Evolutionary conservation across 1,284 basidiomycete genomes (phyloP).

Genomic region (Pseudozyma tsukubaensis): DNA sequence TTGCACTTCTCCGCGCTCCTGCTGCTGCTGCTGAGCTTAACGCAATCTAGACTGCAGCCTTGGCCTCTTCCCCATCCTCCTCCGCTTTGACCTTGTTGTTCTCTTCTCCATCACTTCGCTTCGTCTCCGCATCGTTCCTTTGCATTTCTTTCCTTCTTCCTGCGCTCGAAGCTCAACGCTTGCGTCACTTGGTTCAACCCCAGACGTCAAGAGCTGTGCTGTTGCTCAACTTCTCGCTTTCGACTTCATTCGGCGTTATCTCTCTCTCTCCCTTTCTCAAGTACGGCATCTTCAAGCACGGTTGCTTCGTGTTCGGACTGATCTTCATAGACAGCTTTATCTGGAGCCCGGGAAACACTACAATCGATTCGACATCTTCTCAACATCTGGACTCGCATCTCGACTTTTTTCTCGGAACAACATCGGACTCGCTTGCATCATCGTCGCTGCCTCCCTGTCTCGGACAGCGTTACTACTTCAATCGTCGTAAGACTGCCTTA

Average conservation of each 20-base stretch:
- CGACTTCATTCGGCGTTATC: neutral
- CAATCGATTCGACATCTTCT: no score
- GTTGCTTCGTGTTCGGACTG: neutral
- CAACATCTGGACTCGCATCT: no score
- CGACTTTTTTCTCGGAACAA: no score
- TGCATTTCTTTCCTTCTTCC: neutral
- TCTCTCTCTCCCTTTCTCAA: neutral
- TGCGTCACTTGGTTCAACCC: conserved; percentile 23
- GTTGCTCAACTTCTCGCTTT: neutral
- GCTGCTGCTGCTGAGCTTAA: no score
- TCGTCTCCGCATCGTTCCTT: conserved; percentile 6
- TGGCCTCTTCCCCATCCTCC: neutral
- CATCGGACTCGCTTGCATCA: no score
- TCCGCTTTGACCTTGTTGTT: neutral
- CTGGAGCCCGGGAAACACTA: no score
- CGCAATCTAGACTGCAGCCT: no score
- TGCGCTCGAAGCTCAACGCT: neutral
- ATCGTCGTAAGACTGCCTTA: no score
- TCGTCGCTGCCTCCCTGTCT: no score
- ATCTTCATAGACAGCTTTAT: neutral
- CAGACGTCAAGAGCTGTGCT: conserved; percentile 14
- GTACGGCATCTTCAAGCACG: neutral
- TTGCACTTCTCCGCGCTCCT: no score
- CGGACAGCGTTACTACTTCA: no score
- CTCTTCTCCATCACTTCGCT: neutral